These are phyloP conservation scores for Talaromyces sp. DNA, from an alignment of 2,329 filamentous ascomycete species.

Conservation along the genomic window DNA sequence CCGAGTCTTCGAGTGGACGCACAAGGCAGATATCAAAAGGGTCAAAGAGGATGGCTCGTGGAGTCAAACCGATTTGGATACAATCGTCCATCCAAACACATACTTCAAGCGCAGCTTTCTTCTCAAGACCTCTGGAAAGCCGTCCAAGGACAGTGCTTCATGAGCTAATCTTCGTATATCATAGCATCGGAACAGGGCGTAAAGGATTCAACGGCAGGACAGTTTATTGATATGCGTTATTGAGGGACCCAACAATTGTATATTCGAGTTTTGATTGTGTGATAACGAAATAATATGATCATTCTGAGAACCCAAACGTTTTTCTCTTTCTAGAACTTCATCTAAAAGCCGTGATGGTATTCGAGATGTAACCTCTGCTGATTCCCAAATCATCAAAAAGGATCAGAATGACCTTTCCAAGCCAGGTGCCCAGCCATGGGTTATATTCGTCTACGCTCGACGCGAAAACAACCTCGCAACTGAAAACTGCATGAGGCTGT, in stretches of 20 bases:
- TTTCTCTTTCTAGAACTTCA: not conserved
- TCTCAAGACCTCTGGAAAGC: constrained; percentile 70
- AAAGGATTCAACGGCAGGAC: constrained; percentile 5
- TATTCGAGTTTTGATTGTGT: constrained; percentile 8
- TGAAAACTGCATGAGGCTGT: constrained; percentile 48
- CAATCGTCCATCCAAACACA: constrained; percentile 94
- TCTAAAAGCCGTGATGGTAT: not conserved
- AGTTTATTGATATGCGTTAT: not conserved
- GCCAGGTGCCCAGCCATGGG: constrained; percentile 70
- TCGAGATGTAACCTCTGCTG: constrained; percentile 61
- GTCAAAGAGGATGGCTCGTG: constrained; percentile 71
- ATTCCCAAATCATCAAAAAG: constrained; percentile 65
- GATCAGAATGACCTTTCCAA: constrained; percentile 62
- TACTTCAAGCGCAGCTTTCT: constrained; percentile 95
- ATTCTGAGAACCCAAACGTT: not conserved
- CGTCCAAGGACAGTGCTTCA: constrained; percentile 34
- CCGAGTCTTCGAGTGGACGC: constrained; percentile 82
- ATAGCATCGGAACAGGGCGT: constrained; percentile 10
- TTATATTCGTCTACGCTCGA: constrained; percentile 62
- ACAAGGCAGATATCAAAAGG: constrained; percentile 72
- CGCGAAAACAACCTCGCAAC: constrained; percentile 62
- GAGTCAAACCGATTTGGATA: constrained; percentile 76
- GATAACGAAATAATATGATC: not conserved
- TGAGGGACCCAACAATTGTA: not conserved
- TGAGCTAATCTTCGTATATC: not conserved